These are phyloP conservation scores for Diaporthe aspalathi DNA, from an alignment of 2,329 filamentous ascomycete species.

Conservation along the genomic window DNA sequence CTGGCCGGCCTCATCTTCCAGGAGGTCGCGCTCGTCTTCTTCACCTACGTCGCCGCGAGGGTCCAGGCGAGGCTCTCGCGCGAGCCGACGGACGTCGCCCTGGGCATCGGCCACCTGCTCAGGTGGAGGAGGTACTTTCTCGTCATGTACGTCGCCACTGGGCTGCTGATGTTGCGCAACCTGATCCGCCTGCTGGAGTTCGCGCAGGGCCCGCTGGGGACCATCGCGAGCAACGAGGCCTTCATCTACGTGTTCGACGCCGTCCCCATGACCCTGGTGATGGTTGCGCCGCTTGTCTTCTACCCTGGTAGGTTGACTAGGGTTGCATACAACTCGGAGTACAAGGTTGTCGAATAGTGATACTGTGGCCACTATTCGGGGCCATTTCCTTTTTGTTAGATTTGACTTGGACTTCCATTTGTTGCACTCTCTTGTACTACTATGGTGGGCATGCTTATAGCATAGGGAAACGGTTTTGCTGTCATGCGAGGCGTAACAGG, in stretches of 20 bases:
- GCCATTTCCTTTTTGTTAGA: neutral
- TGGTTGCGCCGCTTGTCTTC: slow-evolving; percentile 39
- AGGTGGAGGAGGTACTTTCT: slow-evolving; percentile 41
- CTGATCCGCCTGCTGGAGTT: slow-evolving; percentile 42
- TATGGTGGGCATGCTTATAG: neutral
- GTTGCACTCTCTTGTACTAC: neutral
- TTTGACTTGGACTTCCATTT: neutral
- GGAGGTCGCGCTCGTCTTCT: slow-evolving; percentile 35
- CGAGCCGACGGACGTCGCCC: slow-evolving; percentile 1
- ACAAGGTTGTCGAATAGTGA: neutral
- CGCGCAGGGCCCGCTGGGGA: slow-evolving; percentile 37
- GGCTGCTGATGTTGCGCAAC: slow-evolving; percentile 40
- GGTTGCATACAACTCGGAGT: slow-evolving; percentile 10
- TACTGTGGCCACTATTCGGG: neutral
- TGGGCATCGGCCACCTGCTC: slow-evolving; percentile 24
- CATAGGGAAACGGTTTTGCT: neutral
- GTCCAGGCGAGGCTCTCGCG: neutral
- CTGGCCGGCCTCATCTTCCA: slow-evolving; percentile 36
- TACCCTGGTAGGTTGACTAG: slow-evolving; percentile 36
- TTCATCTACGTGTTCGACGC: slow-evolving; percentile 40
- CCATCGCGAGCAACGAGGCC: slow-evolving; percentile 33
- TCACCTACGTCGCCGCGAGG: slow-evolving; percentile 17
- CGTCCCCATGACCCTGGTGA: slow-evolving; percentile 37
- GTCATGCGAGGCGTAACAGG: neutral
- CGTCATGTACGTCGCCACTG: slow-evolving; percentile 39